phyloP scores from a whole-genome alignment of 2,329 filamentous ascomycete species.

The Pseudocercospora musae region DNA sequence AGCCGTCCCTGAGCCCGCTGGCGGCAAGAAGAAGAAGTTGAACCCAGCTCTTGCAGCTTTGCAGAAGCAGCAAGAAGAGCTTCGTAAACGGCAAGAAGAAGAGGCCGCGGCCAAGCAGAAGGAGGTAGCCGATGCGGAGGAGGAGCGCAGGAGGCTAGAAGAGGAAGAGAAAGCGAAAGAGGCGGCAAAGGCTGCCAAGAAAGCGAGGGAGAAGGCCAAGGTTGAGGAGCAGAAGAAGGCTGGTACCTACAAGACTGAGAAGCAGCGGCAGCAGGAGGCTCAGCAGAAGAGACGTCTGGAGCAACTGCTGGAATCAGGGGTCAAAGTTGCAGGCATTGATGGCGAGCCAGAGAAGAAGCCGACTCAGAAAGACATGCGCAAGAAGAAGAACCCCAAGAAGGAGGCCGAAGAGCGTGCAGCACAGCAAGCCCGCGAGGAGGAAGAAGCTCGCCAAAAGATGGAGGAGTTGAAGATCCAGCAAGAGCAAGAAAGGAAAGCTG shows the following conservation, averaged over 20 bases:
- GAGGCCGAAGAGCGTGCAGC: constrained; percentile 51
- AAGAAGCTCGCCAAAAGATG: constrained; percentile 55
- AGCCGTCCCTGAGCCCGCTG: constrained; percentile 40
- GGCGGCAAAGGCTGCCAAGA: constrained; percentile 72
- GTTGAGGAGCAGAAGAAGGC: constrained; percentile 85
- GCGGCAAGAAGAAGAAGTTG: constrained; percentile 82
- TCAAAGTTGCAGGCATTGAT: constrained; percentile 58
- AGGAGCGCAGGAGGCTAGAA: constrained; percentile 63
- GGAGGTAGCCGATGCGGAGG: constrained; percentile 64
- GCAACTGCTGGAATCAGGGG: constrained; percentile 78
- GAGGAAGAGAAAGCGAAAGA: constrained; percentile 68
- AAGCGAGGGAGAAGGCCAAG: constrained; percentile 81
- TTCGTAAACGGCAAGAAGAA: constrained; percentile 65
- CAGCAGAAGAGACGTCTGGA: constrained; percentile 75
- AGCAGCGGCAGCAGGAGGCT: constrained; percentile 77
- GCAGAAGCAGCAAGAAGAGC: constrained; percentile 79
- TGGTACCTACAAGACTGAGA: constrained; percentile 82
- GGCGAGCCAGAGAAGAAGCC: constrained; percentile 76
- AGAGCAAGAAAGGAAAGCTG: constrained; percentile 72
- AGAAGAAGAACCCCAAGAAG: constrained; percentile 68
- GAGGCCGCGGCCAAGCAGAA: constrained; percentile 57
- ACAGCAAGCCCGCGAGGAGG: constrained; percentile 37
- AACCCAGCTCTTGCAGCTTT: constrained; percentile 68
- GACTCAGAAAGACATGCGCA: constrained; percentile 67
- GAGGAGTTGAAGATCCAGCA: constrained; percentile 51